These are phyloP conservation scores for Fusarium lateritium DNA, from an alignment of 2,329 filamentous ascomycete species.

Conservation along the genomic window DNA sequence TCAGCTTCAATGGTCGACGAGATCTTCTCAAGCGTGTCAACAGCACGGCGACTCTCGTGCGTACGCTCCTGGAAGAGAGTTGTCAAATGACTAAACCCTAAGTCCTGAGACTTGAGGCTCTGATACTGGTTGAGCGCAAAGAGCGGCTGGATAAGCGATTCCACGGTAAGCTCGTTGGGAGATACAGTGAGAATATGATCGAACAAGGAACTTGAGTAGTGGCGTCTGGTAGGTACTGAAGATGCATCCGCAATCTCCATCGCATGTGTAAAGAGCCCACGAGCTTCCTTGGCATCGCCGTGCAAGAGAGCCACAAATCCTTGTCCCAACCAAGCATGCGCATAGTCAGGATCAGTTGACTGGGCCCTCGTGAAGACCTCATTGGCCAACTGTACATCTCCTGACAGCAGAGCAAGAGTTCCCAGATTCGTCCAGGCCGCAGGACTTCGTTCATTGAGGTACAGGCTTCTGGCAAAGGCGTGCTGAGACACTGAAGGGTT, in stretches of 20 bases:
- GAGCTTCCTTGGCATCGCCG: conserved; percentile 82
- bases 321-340: conserved; percentile 94
- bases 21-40: conserved; percentile 74
- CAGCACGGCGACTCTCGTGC: conserved; percentile 75
- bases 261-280: conserved; percentile 90
- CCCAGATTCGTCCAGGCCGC: conserved; percentile 93
- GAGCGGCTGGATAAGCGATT: conserved; percentile 84
- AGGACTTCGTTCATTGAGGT: conserved; percentile 89
- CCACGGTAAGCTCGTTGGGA: conserved; percentile 62
- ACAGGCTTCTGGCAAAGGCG: conserved; percentile 91
- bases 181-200: conserved; percentile 79
- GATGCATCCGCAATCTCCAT: conserved; percentile 91
- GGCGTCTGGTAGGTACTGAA: conserved; percentile 78
- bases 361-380: conserved; percentile 92
- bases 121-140: conserved; percentile 90
- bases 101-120: conserved; percentile 77
- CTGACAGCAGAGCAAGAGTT: conserved; percentile 85
- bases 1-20: conserved; percentile 81
- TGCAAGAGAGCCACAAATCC: conserved; percentile 85
- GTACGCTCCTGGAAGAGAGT: conserved; percentile 87
- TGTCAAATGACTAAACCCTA: conserved; percentile 82
- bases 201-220: conserved; percentile 86
- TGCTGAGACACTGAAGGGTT: conserved; percentile 93
- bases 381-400: conserved; percentile 88
- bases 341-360: conserved; percentile 93